A percentile compares a stretch with the other conserved stretches of the same genome.
These are phyloP conservation scores for Wakefieldia striispora DNA, from an alignment of 768 basidiomycete species.

Conservation along the genomic window DNA sequence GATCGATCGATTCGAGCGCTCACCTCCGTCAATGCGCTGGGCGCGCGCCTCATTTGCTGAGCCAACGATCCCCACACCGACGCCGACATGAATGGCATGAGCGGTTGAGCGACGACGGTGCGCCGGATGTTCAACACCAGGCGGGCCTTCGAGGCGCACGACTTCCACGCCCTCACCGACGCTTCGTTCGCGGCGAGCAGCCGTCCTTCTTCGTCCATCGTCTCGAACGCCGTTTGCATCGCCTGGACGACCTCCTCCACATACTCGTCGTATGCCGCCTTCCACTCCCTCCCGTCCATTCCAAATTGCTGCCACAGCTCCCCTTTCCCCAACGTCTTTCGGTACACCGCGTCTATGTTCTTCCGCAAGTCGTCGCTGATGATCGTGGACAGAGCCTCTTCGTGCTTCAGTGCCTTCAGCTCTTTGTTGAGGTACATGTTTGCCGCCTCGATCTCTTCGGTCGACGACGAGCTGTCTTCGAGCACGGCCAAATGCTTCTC, in stretches of 20 bases:
- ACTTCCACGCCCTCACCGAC: neutral
- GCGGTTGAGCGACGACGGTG: too few relatives aligned
- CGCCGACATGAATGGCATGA: neutral
- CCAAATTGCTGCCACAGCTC: neutral
- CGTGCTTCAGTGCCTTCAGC: too few relatives aligned
- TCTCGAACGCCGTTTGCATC: neutral
- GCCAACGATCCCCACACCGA: neutral
- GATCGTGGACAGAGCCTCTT: too few relatives aligned
- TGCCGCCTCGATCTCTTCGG: too few relatives aligned
- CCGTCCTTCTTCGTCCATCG: neutral
- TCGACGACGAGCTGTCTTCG: too few relatives aligned
- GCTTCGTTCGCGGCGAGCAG: fast-evolving
- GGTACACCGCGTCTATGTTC: neutral
- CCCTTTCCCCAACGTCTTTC: neutral
- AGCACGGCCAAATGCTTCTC: too few relatives aligned
- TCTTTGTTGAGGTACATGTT: too few relatives aligned
- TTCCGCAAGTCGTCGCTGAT: neutral
- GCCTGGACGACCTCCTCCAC: neutral
- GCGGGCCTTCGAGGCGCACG: neutral
- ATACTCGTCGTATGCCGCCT: neutral
- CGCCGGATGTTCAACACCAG: neutral
- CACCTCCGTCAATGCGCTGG: neutral
- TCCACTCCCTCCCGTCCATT: neutral
- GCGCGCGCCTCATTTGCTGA: neutral
- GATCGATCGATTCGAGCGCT: neutral